Conservation (phyloP, 1,284 basidiomycete species). For the Trichosporon sp. region DNA sequence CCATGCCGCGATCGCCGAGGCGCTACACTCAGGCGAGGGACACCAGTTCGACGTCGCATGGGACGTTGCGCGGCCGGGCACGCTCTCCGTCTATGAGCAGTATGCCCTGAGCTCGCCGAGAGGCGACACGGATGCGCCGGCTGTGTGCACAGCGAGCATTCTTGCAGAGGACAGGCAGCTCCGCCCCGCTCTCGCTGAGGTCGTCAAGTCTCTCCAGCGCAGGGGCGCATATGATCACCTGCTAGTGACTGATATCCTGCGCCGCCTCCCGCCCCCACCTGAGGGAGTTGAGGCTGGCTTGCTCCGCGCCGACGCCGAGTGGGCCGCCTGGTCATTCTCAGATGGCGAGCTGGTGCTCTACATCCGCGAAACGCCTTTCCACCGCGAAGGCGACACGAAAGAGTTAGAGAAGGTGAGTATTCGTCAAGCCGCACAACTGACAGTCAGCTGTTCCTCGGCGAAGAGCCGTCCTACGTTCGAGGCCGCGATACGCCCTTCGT, state of each 20-base stretch:
- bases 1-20: not conserved
- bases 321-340: not conserved
- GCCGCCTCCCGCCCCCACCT: not conserved
- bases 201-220: not conserved
- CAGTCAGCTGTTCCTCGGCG: not conserved
- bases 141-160: not conserved
- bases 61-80: not conserved
- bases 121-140: not conserved
- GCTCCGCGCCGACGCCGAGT: not conserved
- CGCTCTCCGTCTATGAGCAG: not conserved
- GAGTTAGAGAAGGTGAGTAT: not conserved
- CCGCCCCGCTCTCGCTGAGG: not conserved
- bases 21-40: not conserved
- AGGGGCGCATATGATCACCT: not conserved
- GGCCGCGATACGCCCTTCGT: not conserved
- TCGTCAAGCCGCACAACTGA: not conserved
- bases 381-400: not conserved
- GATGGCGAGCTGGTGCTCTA: not conserved
- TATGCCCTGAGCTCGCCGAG: not conserved
- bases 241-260: not conserved
- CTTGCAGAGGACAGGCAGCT: not conserved
- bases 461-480: not conserved
- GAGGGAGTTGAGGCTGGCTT: not conserved
- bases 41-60: not conserved
- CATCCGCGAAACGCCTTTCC: not conserved